Percentiles rank a stretch among this genome's conserved stretches.
Conservation (phyloP, 192 early-diverging fungal genomes). For the Coemansia sp. region DNA sequence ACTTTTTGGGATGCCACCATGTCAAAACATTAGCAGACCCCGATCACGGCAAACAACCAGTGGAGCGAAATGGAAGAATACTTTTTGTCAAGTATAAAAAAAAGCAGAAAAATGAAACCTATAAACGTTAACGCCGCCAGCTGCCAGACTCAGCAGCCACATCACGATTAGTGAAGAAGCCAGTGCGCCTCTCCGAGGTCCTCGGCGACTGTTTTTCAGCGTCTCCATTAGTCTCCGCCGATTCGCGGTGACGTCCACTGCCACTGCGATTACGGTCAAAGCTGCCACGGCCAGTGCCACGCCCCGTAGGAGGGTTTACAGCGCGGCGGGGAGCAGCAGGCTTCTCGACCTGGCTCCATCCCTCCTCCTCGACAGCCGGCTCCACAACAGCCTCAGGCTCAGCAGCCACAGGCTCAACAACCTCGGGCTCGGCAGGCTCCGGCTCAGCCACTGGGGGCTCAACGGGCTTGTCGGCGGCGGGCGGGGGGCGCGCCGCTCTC, state of each 20-base stretch:
- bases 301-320: background rate
- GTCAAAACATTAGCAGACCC: no score
- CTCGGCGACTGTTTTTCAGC: slow-evolving; percentile 12
- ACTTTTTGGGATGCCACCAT: background rate
- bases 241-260: background rate
- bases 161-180: slow-evolving; percentile 21
- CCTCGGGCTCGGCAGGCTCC: background rate
- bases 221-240: background rate
- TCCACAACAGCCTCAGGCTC: background rate
- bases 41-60: no score
- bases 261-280: background rate
- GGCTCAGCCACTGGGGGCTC: background rate
- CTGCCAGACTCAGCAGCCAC: slow-evolving; percentile 5
- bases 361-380: slow-evolving; percentile 5
- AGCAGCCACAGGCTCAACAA: background rate
- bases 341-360: slow-evolving; percentile 42
- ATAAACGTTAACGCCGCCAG: slow-evolving; percentile 30
- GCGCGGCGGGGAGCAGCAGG: background rate
- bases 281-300: background rate
- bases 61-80: no score
- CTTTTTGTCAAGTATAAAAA: no score
- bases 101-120: no score
- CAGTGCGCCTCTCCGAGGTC: slow-evolving; percentile 13
- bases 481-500: slow-evolving; percentile 11
- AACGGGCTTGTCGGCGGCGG: background rate